Percentiles rank a stretch among this genome's conserved stretches.
Conservation (phyloP, 2,329 filamentous ascomycete genomes). For the Arthrinium phaeospermum region DNA sequence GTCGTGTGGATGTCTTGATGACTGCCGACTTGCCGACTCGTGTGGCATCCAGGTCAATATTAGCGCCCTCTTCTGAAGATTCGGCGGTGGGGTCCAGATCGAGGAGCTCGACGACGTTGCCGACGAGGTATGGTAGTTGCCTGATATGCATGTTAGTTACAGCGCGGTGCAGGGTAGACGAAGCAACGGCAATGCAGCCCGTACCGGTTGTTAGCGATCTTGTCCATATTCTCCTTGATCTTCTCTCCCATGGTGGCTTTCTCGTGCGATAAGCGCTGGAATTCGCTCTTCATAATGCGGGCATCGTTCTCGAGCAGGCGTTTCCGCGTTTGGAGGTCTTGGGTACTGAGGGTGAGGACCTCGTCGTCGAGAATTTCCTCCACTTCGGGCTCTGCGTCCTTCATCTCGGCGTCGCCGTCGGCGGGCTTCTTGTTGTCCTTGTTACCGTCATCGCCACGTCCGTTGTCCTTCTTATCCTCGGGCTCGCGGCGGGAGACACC, state of each 20-base stretch:
- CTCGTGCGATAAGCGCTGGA: conserved; percentile 90
- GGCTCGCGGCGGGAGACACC: conserved; percentile 35
- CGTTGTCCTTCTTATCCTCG: conserved; percentile 59
- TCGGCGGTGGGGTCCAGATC: conserved; percentile 96
- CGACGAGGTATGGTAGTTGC: conserved; percentile 96
- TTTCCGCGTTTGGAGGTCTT: conserved; percentile 90
- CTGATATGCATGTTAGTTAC: conserved; percentile 52
- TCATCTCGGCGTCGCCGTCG: conserved; percentile 87
- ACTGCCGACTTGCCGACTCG: conserved; percentile 97
- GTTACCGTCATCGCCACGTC: conserved; percentile 60
- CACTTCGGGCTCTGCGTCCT: conserved; percentile 76
- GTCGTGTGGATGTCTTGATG: conserved; percentile 98
- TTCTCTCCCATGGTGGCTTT: conserved; percentile 96
- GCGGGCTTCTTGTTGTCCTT: conserved; percentile 59
- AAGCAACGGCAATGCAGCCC: not conserved
- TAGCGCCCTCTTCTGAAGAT: conserved; percentile 95
- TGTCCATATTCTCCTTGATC: conserved; percentile 98
- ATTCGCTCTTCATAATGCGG: conserved; percentile 98
- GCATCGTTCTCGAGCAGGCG: conserved; percentile 96
- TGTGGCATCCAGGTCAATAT: conserved; percentile 96
- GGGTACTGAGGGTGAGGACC: conserved; percentile 89
- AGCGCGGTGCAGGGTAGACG: conserved; percentile 23
- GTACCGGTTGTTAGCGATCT: conserved; percentile 98
- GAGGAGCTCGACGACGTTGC: conserved; percentile 96
- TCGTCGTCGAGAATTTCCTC: conserved; percentile 91